Percentiles rank a stretch among this genome's conserved stretches.
phyloP scores from a whole-genome alignment of 2,329 filamentous ascomycete species.

The Allantophomopsis cytisporea region DNA sequence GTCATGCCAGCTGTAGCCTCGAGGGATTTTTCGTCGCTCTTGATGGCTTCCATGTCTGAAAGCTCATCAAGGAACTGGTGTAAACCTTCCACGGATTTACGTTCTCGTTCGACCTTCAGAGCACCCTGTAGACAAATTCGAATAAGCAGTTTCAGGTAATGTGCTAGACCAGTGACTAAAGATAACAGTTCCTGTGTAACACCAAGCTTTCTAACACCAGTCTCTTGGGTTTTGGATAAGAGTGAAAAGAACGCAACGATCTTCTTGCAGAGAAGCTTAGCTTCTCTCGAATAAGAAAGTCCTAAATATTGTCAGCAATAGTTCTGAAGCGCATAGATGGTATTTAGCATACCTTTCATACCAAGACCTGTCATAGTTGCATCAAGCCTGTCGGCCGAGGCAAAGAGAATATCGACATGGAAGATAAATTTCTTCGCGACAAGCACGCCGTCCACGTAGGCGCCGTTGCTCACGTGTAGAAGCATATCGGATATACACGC shows the following conservation, averaged over 20 bases:
- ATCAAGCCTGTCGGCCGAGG: constrained; percentile 76
- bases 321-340: constrained; percentile 6
- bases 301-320: constrained; percentile 30
- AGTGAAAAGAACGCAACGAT: constrained; percentile 96
- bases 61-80: constrained; percentile 76
- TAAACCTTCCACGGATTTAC: constrained; percentile 58
- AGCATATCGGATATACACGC: constrained; percentile 99
- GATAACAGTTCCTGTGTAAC: constrained; percentile 98
- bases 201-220: constrained; percentile 76
- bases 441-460: constrained; percentile 87
- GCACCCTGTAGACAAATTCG: constrained; percentile 92
- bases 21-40: constrained; percentile 54
- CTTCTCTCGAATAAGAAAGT: constrained; percentile 83
- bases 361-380: constrained; percentile 52
- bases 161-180: constrained; percentile 86
- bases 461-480: constrained; percentile 93
- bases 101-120: constrained; percentile 80
- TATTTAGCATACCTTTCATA: constrained; percentile 52
- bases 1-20: constrained; percentile 54
- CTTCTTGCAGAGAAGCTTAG: constrained; percentile 99
- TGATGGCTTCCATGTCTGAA: constrained; percentile 65
- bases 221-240: constrained; percentile 87
- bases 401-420: constrained; percentile 88
- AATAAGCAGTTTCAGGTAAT: constrained; percentile 95
- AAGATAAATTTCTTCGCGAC: constrained; percentile 93